Evolutionary conservation across 768 basidiomycete genomes (phyloP).

Genomic region (Boletus rubropictus): DNA sequence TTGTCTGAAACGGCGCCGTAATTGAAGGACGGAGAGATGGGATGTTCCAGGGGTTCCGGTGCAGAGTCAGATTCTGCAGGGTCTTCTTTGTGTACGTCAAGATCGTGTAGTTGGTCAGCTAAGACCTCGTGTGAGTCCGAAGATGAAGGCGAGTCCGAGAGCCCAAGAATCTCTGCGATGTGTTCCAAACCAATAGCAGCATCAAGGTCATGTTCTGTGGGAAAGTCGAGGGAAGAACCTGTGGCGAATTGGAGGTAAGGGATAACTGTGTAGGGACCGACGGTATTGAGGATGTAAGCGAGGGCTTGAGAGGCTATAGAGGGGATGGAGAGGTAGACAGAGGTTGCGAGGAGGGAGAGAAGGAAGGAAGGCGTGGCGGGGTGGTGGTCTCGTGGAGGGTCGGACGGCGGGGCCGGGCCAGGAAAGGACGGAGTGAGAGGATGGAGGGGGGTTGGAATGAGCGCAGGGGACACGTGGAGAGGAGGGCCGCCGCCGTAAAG

Average conservation of each 20-base stretch:
- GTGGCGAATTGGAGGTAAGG: constrained; percentile 79
- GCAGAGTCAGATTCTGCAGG: constrained; percentile 31
- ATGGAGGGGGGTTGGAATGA: constrained; percentile 58
- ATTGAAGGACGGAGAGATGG: constrained; percentile 43
- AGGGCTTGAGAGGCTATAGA: constrained; percentile 70
- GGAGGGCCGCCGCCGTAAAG: constrained; percentile 84
- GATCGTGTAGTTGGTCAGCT: constrained; percentile 28
- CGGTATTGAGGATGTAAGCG: constrained; percentile 59
- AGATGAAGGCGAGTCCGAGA: constrained; percentile 24
- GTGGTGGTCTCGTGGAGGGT: constrained; percentile 52
- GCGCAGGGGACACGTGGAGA: constrained; percentile 56
- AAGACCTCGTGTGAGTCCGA: constrained; percentile 20
- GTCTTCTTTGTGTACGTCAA: constrained; percentile 34
- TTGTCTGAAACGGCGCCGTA: constrained; percentile 90
- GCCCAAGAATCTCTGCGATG: constrained; percentile 47
- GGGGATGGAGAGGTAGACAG: constrained; percentile 81
- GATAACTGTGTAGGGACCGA: constrained; percentile 73
- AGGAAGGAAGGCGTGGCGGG: constrained; percentile 77
- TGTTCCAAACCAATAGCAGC: constrained; percentile 67
- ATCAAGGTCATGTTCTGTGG: constrained; percentile 41
- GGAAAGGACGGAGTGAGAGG: constrained; percentile 72
- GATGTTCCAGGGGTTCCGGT: constrained; percentile 20
- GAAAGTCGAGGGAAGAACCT: constrained; percentile 54
- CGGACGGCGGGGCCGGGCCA: constrained; percentile 15
- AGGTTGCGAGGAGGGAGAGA: constrained; percentile 79